These are phyloP conservation scores for Tuber magnatum DNA, from an alignment of 495 filamentous ascomycete species.

Conservation along the genomic window DNA sequence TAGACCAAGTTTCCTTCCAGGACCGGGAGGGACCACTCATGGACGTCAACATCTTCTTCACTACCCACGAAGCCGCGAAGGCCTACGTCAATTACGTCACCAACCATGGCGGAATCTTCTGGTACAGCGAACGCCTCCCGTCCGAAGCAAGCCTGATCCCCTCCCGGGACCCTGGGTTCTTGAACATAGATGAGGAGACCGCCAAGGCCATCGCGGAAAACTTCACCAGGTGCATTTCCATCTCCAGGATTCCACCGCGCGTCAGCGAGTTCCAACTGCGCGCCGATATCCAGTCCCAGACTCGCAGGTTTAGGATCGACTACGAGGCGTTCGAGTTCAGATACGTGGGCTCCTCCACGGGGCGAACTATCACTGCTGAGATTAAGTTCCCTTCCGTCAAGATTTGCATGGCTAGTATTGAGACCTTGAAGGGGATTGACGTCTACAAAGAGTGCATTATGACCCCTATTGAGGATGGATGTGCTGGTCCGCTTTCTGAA, in stretches of 20 bases:
- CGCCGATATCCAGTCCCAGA: neutral
- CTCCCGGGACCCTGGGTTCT: neutral
- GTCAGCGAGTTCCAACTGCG: neutral
- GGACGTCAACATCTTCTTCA: constrained; percentile 13
- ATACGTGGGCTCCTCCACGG: neutral
- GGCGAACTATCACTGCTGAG: neutral
- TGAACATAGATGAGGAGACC: neutral
- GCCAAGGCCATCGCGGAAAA: neutral
- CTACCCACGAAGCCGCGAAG: neutral
- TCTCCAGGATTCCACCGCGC: neutral
- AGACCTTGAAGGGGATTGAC: neutral
- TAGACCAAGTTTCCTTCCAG: neutral
- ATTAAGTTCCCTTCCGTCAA: neutral
- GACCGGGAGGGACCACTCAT: neutral
- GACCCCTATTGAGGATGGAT: neutral
- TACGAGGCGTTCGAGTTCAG: neutral
- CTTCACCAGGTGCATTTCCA: neutral
- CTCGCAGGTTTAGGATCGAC: neutral
- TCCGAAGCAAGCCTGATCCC: neutral
- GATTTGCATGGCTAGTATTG: neutral
- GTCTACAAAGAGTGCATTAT: neutral
- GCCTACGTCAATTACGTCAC: constrained; percentile 13
- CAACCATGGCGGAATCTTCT: constrained; percentile 13
- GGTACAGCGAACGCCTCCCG: neutral
- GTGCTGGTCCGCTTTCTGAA: constrained; percentile 4